Evolutionary conservation across 345 rosid genomes (phyloP), one percentile per base, ranked within the genome.

Genomic region (Lepidium didymum): DNA sequence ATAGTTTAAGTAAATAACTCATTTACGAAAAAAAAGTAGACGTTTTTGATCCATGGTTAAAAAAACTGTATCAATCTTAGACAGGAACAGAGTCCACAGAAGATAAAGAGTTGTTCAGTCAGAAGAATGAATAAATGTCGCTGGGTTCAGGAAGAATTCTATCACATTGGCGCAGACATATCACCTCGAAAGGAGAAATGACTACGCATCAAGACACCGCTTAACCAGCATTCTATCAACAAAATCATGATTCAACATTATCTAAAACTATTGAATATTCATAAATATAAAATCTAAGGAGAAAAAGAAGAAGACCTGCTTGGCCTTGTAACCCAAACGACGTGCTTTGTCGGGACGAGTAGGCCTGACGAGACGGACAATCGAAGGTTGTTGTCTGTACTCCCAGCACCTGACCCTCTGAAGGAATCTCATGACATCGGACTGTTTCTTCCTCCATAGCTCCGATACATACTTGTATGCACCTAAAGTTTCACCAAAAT

Each of bases 331-430:
- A 13, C 95, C 97, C 50, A 88, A 29, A 46, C 87, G 82, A 38
- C 95, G 86, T 56, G 97, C 95, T 80, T 72, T 60, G 65, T 72
- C 47, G 18, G 19, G 47, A 14, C 47, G 47, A 43, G 47, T 14
- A 6, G 47, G 33, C 33, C 33, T 29, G 47, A 5, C 47, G 37
- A 87, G 81, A 27, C 92, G 88, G 11, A 90, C 93, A 45, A 90
- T 90, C 1, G 96, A 87, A 18, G 96, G 91, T 60, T 84, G 89
- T 62, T 90, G 96, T 3, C 94, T 81, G 73, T 90, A 90, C 81
- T 85, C 94, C 92, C 96, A 89, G 62, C 92, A 89, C 85, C 96
- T 89, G 19, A 89, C 88, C 80, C 96, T 81, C 82, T 84, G 94
- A 77, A 85, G 18, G 66, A 88, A 86, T 73, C 97, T 29, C 33